A percentile compares a stretch with the other conserved stretches of the same genome.
Conservation (phyloP, 2,329 filamentous ascomycete genomes). For the Scytalidium sp. region DNA sequence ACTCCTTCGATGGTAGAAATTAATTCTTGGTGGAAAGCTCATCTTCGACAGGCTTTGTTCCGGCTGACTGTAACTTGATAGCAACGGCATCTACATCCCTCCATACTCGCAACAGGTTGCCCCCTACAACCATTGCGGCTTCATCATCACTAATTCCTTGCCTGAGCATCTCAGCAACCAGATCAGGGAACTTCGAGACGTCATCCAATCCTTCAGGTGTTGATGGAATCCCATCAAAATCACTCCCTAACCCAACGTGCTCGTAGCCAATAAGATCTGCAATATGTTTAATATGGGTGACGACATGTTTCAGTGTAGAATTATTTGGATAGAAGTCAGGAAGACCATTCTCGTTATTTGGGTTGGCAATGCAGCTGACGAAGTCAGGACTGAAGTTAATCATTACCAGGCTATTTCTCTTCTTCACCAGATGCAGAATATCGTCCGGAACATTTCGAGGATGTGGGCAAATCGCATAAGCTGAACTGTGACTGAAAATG, state of each 20-base stretch:
- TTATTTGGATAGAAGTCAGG: slow-evolving; percentile 66
- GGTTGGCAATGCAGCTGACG: slow-evolving; percentile 62
- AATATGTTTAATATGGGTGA: slow-evolving; percentile 77
- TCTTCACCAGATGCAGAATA: slow-evolving; percentile 72
- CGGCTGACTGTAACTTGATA: slow-evolving; percentile 56
- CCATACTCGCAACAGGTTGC: slow-evolving; percentile 85
- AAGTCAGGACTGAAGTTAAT: slow-evolving; percentile 86
- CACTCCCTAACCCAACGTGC: slow-evolving; percentile 83
- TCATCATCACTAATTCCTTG: slow-evolving; percentile 73
- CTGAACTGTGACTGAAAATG: slow-evolving; percentile 87
- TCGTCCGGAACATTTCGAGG: slow-evolving; percentile 88
- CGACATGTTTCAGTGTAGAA: slow-evolving; percentile 74
- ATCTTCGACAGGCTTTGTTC: slow-evolving; percentile 47
- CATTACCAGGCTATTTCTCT: slow-evolving; percentile 77
- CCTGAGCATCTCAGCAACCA: slow-evolving; percentile 72
- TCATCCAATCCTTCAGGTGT: slow-evolving; percentile 78
- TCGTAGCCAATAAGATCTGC: slow-evolving; percentile 81
- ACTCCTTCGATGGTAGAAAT: too few species aligned
- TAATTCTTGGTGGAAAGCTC: slow-evolving; percentile 37
- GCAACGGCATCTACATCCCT: slow-evolving; percentile 72
- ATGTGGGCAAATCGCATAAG: slow-evolving; percentile 77
- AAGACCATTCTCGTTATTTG: slow-evolving; percentile 57
- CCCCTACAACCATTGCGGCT: slow-evolving; percentile 71
- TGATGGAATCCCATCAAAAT: slow-evolving; percentile 75
- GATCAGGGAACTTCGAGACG: slow-evolving; percentile 76